Evolutionary conservation across 495 filamentous ascomycete species (phyloP), one percentile per base, ranked within the genome.

Genomic region (Hypoxylon rickii): DNA sequence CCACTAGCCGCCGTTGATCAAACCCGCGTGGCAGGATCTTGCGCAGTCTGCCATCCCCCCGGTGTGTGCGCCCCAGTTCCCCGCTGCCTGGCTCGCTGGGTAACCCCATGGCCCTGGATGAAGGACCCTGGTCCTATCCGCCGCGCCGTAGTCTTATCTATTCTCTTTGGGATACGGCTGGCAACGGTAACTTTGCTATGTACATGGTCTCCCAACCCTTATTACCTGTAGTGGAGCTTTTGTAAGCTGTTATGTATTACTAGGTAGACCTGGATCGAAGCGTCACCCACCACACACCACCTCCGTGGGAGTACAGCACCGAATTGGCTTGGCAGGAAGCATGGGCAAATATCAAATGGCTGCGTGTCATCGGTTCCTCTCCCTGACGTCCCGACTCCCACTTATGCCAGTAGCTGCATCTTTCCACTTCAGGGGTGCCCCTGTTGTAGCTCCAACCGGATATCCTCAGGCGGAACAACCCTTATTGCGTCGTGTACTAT

Each of bases 1-100:
- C 36, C 40, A 54, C 61, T 58, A 60, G 61, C 55, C 55, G 61
- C 55, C 56, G 55, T 64, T 64, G 55, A 60, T 60, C 55, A 60
- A 64, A 60, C 55, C n/a, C 55, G 49, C 55, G 41, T 55, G 50
- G 55, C 22, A 60, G 61, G 55, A 64, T 60, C 56, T 58, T 55
- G 37, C 51, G 44, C 51, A 54, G 33, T 59, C 38, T 48, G 44
- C 44, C 46, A 39, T 40, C 55, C n/a, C 4, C 61, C 55, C 56
- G 55, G 61, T 53, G 42, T 33, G 49, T 60, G 55, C 50, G 55
- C 49, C 61, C 55, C 56, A 58, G 55, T 64, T 64, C 61, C 61
- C 61, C 61, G 56, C 61, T 56, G 56, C 55, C 55, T 51, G 45
- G 45, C 47, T 60, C 61, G 45, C 56, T 62, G 55, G 61, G 50